Conservation (phyloP, 2,329 filamentous ascomycete genomes). For the Raffaelea albimanens region DNA sequence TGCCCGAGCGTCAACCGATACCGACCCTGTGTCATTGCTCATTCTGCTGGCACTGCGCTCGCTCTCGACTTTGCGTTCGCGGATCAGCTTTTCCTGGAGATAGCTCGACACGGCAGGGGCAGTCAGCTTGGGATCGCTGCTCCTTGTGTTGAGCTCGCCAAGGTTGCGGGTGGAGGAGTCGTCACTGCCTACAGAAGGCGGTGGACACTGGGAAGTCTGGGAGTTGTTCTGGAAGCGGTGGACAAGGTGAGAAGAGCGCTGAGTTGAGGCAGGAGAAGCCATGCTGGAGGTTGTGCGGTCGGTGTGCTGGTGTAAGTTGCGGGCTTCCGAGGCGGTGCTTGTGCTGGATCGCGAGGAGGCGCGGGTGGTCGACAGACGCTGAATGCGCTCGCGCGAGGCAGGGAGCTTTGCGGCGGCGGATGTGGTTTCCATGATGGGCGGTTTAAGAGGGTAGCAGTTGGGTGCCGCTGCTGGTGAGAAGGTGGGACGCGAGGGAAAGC, state of each 20-base stretch:
- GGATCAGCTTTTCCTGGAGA: conserved; percentile 45
- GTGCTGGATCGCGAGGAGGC: conserved; percentile 8
- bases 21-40: conserved; percentile 26
- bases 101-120: conserved; percentile 36
- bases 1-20: conserved; percentile 28
- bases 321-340: conserved; percentile 1
- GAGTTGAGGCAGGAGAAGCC: not conserved
- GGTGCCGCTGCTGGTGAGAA: no score
- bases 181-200: conserved; percentile 6
- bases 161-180: not conserved
- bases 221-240: conserved; percentile 8
- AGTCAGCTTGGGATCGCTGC: conserved; percentile 27
- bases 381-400: conserved; percentile 4
- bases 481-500: no score
- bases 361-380: conserved; percentile 7
- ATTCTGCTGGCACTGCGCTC: conserved; percentile 30
- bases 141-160: conserved; percentile 20
- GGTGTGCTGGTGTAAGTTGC: not conserved
- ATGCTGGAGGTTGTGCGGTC: conserved; percentile 5
- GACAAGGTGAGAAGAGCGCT: conserved; percentile 3
- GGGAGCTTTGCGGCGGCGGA: not conserved
- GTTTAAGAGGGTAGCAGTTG: no score
- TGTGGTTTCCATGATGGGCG: not conserved
- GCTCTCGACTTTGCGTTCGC: conserved; percentile 38
- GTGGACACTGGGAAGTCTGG: conserved; percentile 1